Conservation (phyloP, 2,329 filamentous ascomycete genomes). For the Pestalotiopsis sp. region DNA sequence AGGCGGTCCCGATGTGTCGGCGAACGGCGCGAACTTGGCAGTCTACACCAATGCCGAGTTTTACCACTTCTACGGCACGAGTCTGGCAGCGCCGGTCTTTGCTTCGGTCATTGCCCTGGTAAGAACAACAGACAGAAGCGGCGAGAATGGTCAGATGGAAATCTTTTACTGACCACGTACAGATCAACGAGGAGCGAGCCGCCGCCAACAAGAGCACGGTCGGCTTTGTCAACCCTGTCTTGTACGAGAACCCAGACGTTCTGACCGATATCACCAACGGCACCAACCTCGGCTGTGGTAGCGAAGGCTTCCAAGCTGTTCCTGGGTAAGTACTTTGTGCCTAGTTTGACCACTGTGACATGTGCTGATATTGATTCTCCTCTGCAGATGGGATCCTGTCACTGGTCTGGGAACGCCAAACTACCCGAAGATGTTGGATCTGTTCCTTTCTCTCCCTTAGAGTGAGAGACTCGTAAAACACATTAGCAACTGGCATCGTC, state of each 20-base stretch:
- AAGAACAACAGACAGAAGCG: not conserved
- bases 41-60: slow-evolving; percentile 1
- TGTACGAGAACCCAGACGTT: slow-evolving; percentile 23
- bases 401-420: slow-evolving; percentile 28
- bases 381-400: slow-evolving; percentile 24
- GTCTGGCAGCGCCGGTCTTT: slow-evolving; percentile 52
- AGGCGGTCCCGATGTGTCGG: slow-evolving; percentile 9
- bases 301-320: slow-evolving; percentile 23
- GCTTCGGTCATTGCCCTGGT: slow-evolving; percentile 57
- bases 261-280: slow-evolving; percentile 26
- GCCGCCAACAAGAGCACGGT: slow-evolving; percentile 32
- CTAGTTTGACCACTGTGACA: not conserved
- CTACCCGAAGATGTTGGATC: slow-evolving; percentile 22
- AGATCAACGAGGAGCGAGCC: slow-evolving; percentile 36
- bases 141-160: not conserved
- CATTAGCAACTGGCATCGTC: too few species aligned
- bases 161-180: not conserved
- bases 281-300: slow-evolving; percentile 27
- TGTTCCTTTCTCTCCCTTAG: slow-evolving; percentile 25
- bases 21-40: slow-evolving; percentile 4
- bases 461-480: not conserved
- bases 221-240: slow-evolving; percentile 37
- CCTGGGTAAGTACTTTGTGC: slow-evolving; percentile 14
- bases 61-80: slow-evolving; percentile 23
- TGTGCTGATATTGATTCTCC: not conserved